A percentile compares a stretch with the other conserved stretches of the same genome.
Evolutionary conservation across 2,329 filamentous ascomycete species (phyloP).

Genomic region (Phialophora macrospora): DNA sequence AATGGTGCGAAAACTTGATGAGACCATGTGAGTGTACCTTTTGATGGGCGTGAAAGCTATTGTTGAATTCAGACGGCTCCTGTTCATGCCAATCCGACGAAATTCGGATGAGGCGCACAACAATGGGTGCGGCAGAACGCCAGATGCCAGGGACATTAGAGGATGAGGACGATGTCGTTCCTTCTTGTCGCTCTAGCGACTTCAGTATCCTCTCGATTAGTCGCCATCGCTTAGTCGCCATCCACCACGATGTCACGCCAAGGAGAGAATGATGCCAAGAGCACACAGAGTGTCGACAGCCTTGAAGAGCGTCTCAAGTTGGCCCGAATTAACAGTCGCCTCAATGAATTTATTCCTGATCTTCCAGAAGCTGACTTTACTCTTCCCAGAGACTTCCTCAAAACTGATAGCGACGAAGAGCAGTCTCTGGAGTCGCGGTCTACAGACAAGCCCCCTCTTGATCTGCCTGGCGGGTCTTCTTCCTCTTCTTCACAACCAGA

Average conservation of each 20-base stretch:
- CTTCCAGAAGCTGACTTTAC: constrained; percentile 22
- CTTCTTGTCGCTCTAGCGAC: constrained; percentile 5
- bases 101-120: not conserved
- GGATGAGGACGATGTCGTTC: constrained; percentile 5
- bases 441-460: not conserved
- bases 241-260: constrained; percentile 14
- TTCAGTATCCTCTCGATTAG: not conserved
- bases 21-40: not conserved
- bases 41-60: not conserved
- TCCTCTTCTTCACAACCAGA: not conserved
- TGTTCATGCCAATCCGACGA: not conserved
- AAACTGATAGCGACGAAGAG: constrained; percentile 21
- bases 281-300: constrained; percentile 14
- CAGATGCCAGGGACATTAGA: not conserved
- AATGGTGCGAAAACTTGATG: not conserved
- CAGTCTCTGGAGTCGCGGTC: constrained; percentile 9
- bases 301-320: constrained; percentile 22
- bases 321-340: constrained; percentile 21
- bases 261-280: constrained; percentile 11
- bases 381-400: constrained; percentile 27
- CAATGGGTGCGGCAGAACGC: constrained; percentile 4
- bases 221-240: not conserved
- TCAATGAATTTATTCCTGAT: constrained; percentile 14
- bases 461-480: constrained; percentile 2
- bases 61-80: not conserved